These are phyloP conservation scores for Trichocladium antarcticum DNA, from an alignment of 495 filamentous ascomycete species.

Conservation along the genomic window DNA sequence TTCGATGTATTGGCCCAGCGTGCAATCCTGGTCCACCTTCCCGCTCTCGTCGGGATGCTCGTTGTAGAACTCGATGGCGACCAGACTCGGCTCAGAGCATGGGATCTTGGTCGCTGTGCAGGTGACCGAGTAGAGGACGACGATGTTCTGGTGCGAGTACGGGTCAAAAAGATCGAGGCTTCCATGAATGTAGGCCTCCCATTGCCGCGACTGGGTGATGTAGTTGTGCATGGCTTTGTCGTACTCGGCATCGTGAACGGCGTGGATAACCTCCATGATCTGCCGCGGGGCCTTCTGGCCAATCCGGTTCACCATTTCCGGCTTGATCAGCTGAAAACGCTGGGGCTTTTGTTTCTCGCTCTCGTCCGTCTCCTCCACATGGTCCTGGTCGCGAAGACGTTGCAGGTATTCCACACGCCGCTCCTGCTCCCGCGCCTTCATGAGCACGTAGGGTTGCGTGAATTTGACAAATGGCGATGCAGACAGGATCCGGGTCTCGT, in stretches of 20 bases:
- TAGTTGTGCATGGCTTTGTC: conserved; percentile 92
- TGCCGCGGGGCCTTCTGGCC: conserved; percentile 66
- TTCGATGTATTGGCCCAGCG: conserved; percentile 91
- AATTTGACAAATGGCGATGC: conserved; percentile 95
- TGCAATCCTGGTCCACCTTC: conserved; percentile 71
- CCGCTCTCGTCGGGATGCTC: conserved; percentile 57
- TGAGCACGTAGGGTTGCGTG: conserved; percentile 82
- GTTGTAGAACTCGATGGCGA: conserved; percentile 84
- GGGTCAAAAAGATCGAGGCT: conserved; percentile 84
- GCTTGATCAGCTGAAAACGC: conserved; percentile 79
- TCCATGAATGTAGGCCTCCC: conserved; percentile 83
- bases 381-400: conserved; percentile 68
- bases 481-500: conserved; percentile 85
- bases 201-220: conserved; percentile 84
- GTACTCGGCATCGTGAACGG: conserved; percentile 91
- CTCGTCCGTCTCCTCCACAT: conserved; percentile 41
- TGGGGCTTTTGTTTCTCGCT: conserved; percentile 52
- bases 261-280: conserved; percentile 84
- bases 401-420: conserved; percentile 68
- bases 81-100: conserved; percentile 76
- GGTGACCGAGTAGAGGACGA: conserved; percentile 86
- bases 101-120: conserved; percentile 85
- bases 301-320: conserved; percentile 82
- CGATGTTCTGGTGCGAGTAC: conserved; percentile 87
- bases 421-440: conserved; percentile 84